phyloP scores from a whole-genome alignment of 305 asterid species.

The Fraxinus baroniana region DNA sequence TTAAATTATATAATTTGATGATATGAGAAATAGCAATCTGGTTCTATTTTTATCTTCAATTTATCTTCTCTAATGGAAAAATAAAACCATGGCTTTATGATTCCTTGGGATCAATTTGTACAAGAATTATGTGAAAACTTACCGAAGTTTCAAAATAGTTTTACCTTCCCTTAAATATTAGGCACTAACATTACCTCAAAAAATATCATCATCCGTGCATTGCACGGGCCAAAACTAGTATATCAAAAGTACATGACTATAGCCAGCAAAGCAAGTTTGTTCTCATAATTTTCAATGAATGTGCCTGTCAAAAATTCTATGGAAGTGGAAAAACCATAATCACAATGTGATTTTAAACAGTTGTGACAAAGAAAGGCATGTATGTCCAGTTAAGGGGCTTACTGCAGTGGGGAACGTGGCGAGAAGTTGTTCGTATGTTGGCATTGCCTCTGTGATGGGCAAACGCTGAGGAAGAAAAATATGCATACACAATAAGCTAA shows the following conservation, averaged over 20 bases:
- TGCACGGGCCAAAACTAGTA: neutral
- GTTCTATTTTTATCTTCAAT: constrained; percentile 54
- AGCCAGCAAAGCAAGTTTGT: neutral
- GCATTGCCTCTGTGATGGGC: constrained; percentile 72
- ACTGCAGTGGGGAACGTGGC: constrained; percentile 85
- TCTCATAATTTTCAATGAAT: neutral
- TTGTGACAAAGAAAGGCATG: neutral
- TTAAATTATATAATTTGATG: neutral
- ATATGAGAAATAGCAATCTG: constrained; percentile 18
- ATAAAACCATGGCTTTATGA: constrained; percentile 97
- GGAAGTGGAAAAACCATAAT: neutral
- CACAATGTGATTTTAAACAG: neutral
- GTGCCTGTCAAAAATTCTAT: neutral
- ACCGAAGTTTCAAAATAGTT: too few species aligned
- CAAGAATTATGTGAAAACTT: too few species aligned
- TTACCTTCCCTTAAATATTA: too few species aligned
- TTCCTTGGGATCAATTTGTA: constrained; percentile 64
- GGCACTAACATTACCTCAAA: too few species aligned
- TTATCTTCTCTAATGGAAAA: constrained; percentile 88
- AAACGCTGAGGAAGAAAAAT: constrained; percentile 46
- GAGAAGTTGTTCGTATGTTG: constrained; percentile 77
- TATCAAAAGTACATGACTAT: neutral
- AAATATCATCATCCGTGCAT: too few species aligned
- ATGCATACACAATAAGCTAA: neutral
- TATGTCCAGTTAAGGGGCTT: constrained; percentile 17